Conservation (phyloP, 2,329 filamentous ascomycete genomes). For the Curvularia sp. region DNA sequence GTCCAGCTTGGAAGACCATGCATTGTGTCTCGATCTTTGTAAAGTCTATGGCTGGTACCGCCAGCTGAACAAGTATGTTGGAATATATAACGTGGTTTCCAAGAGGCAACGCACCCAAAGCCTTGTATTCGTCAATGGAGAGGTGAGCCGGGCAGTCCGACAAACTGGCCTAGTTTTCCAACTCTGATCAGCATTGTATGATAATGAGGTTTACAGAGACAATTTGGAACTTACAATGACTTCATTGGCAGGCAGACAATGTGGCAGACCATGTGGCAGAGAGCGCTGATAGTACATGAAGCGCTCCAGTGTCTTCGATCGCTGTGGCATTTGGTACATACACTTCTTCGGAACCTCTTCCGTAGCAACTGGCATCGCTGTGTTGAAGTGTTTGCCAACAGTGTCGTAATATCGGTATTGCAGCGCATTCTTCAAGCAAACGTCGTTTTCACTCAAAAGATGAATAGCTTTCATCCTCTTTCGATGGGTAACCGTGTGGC, state of each 20-base stretch:
- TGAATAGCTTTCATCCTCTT: conserved; percentile 30
- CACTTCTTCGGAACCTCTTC: conserved; percentile 41
- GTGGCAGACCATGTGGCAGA: conserved; percentile 33
- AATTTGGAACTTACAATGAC: conserved; percentile 58
- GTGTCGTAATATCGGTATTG: conserved; percentile 47
- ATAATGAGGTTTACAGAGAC: neutral
- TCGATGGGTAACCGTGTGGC: conserved; percentile 50
- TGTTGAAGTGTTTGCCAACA: conserved; percentile 24
- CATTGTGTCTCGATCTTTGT: conserved; percentile 58
- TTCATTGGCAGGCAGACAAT: conserved; percentile 56
- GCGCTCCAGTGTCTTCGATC: conserved; percentile 47
- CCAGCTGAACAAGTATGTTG: conserved; percentile 18
- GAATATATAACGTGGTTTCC: conserved; percentile 51
- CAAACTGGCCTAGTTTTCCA: conserved; percentile 13
- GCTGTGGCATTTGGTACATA: conserved; percentile 52
- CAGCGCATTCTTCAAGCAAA: conserved; percentile 59
- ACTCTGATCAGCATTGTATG: neutral
- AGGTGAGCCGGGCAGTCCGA: conserved; percentile 58
- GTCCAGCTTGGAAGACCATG: conserved; percentile 59
- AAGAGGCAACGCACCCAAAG: conserved; percentile 58
- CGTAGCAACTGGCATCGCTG: conserved; percentile 12
- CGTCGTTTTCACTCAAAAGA: conserved; percentile 37
- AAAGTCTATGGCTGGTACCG: conserved; percentile 53
- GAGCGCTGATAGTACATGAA: conserved; percentile 51
- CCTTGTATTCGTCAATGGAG: conserved; percentile 62